Evolutionary conservation across 2,329 filamentous ascomycete species (phyloP), one percentile per base, ranked within the genome.

Genomic region (Albifimbria verrucaria): DNA sequence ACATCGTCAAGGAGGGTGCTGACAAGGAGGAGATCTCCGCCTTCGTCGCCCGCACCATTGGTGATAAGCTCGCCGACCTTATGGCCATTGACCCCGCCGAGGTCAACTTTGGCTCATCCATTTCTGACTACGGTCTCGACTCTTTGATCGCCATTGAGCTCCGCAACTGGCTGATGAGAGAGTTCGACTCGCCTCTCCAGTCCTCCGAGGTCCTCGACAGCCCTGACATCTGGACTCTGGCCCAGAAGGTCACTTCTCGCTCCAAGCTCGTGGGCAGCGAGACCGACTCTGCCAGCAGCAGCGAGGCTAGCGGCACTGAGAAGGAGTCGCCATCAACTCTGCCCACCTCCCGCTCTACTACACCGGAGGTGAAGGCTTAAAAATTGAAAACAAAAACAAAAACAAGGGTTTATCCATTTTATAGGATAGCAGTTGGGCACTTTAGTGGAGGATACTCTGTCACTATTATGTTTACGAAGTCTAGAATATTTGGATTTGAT

Each of bases 131-230:
- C 25, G 64, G 65, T 1, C 69, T 76, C 7, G 73, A 76, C 64
- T 75, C 72, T n/a, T 70, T 76, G 2, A 70, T 75, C 15, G 72
- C 72, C 2, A 74, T 75, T 49, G 72, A 74, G 61, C 72, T 76
- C 53, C 72, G 72, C 36, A 76, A 74, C 62, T 76, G 71, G 61
- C 70, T 75, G 57, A 73, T 70, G 11, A 67, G 72, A 39, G 72
- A 74, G 60, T 72, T 78, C 57, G 70, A 78, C 60, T 71, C 73
- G 2, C 78, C 73, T 49, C 59, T 80, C 56, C 77, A 81, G 64
- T 42, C 32, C 18, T 42, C 48, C n/a, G 48, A 50, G 25, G 48
- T 50, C 21, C 15, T 50, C 20, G 48, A 50, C 48, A 50, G 48
- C 32, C 48, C 48, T 2, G 48, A 50, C 48, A 42, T 50, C 48